phyloP scores from a whole-genome alignment of 1,284 basidiomycete genomes.

The Melanopsichium pennsylvanicum region DNA sequence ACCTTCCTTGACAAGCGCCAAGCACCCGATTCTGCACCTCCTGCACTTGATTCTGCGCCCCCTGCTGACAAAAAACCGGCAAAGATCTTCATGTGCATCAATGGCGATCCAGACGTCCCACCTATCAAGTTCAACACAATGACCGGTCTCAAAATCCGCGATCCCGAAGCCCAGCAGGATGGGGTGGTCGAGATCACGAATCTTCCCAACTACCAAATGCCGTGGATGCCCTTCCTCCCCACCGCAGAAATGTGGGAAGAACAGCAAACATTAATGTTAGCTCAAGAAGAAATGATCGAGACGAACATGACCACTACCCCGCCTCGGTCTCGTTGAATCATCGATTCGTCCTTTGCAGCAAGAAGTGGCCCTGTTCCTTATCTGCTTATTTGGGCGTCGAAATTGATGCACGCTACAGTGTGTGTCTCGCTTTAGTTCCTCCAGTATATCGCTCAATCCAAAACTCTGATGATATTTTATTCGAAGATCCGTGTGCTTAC shows the following conservation, averaged over 20 bases:
- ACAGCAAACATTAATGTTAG: slow-evolving; percentile 36
- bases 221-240: slow-evolving; percentile 46
- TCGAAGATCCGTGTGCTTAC: too few species aligned
- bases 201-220: slow-evolving; percentile 30
- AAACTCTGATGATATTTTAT: too few species aligned
- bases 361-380: too few species aligned
- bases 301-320: slow-evolving; percentile 12
- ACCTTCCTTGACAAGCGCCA: slow-evolving; percentile 16
- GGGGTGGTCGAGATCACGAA: slow-evolving; percentile 34
- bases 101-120: slow-evolving; percentile 23
- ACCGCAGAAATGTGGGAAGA: slow-evolving; percentile 37
- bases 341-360: too few species aligned
- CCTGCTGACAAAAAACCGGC: not conserved
- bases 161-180: slow-evolving; percentile 5
- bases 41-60: too few species aligned
- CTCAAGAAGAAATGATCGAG: slow-evolving; percentile 32
- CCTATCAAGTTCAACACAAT: slow-evolving; percentile 43
- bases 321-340: not conserved
- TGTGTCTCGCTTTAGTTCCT: too few species aligned
- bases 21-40: not conserved
- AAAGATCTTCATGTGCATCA: slow-evolving; percentile 43
- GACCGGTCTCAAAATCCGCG: slow-evolving; percentile 34
- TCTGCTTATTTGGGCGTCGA: too few species aligned
- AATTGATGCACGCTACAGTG: too few species aligned
- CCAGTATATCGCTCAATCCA: too few species aligned